phyloP scores from a whole-genome alignment of 495 filamentous ascomycete species.

The Lepidopterella palustris region DNA sequence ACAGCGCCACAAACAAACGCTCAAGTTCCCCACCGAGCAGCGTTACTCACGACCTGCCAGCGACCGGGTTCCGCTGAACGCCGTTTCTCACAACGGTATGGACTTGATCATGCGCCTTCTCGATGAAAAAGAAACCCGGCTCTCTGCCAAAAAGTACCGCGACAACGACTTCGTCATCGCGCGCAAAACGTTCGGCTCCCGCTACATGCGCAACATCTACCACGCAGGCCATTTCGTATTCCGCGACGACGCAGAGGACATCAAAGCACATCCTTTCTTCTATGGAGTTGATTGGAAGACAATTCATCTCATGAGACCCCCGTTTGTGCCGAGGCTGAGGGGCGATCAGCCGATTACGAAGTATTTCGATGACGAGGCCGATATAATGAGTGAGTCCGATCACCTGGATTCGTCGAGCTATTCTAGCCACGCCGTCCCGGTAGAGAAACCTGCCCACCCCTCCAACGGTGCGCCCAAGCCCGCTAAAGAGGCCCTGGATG shows the following conservation, averaged over 20 bases:
- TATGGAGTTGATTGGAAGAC: constrained; percentile 35
- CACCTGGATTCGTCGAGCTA: constrained; percentile 38
- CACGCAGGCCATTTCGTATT: constrained; percentile 58
- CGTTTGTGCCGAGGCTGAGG: constrained; percentile 66
- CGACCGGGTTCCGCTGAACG: constrained; percentile 50
- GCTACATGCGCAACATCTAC: constrained; percentile 33
- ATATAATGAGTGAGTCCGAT: constrained; percentile 47
- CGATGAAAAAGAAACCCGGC: constrained; percentile 65
- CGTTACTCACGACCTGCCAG: constrained; percentile 35
- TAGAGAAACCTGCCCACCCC: no score
- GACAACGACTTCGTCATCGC: constrained; percentile 49
- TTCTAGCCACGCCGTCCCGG: neutral
- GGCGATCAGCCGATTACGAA: constrained; percentile 67
- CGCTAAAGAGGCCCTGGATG: neutral
- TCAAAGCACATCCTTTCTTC: constrained; percentile 43
- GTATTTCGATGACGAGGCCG: constrained; percentile 78
- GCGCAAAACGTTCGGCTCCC: constrained; percentile 12
- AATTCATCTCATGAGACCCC: constrained; percentile 58
- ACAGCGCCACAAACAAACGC: constrained; percentile 46
- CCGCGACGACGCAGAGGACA: constrained; percentile 44
- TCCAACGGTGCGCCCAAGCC: no score
- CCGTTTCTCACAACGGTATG: constrained; percentile 50
- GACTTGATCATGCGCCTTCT: constrained; percentile 72
- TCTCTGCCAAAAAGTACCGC: constrained; percentile 66
- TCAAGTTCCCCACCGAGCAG: constrained; percentile 52